Percentiles rank a stretch among this genome's conserved stretches.
These are phyloP conservation scores for Phytophthora kernoviae DNA, from an alignment of 352 stramenopile species.

Conservation along the genomic window DNA sequence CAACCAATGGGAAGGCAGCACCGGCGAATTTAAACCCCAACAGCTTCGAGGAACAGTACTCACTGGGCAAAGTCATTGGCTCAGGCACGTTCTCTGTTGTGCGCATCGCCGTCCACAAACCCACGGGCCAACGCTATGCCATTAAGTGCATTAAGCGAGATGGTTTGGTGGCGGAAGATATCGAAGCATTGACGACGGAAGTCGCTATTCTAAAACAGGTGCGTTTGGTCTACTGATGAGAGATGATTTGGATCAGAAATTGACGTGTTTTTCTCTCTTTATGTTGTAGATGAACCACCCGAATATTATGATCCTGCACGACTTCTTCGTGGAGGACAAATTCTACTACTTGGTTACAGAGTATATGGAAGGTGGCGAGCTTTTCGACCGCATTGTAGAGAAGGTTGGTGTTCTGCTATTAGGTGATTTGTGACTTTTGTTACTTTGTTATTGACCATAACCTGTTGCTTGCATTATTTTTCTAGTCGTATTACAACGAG, in stretches of 20 bases:
- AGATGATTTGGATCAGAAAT: not conserved
- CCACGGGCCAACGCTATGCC: slow-evolving; percentile 83
- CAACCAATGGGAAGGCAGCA: slow-evolving; percentile 24
- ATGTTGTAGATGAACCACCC: slow-evolving; percentile 89
- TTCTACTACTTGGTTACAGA: slow-evolving; percentile 99
- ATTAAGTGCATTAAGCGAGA: slow-evolving; percentile 94
- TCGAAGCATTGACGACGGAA: slow-evolving; percentile 88
- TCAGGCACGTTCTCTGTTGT: slow-evolving; percentile 92
- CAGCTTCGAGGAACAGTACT: slow-evolving; percentile 87
- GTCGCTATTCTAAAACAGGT: slow-evolving; percentile 88
- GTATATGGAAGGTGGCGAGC: slow-evolving; percentile 93
- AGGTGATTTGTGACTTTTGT: not conserved
- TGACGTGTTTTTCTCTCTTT: slow-evolving; percentile 11
- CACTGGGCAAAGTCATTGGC: slow-evolving; percentile 87
- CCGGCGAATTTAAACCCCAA: slow-evolving; percentile 48
- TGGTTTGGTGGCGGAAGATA: slow-evolving; percentile 82
- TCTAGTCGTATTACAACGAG: slow-evolving; percentile 90
- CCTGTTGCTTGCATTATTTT: slow-evolving; percentile 10
- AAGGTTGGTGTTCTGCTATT: slow-evolving; percentile 53
- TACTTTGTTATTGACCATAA: slow-evolving; percentile 11
- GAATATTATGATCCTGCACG: slow-evolving; percentile 93
- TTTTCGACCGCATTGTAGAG: slow-evolving; percentile 88
- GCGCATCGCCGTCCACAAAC: slow-evolving; percentile 82
- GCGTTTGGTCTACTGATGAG: slow-evolving; percentile 3
- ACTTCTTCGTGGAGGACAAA: slow-evolving; percentile 94